Conservation (phyloP, 2,329 filamentous ascomycete genomes). For the Claviceps africana region DNA sequence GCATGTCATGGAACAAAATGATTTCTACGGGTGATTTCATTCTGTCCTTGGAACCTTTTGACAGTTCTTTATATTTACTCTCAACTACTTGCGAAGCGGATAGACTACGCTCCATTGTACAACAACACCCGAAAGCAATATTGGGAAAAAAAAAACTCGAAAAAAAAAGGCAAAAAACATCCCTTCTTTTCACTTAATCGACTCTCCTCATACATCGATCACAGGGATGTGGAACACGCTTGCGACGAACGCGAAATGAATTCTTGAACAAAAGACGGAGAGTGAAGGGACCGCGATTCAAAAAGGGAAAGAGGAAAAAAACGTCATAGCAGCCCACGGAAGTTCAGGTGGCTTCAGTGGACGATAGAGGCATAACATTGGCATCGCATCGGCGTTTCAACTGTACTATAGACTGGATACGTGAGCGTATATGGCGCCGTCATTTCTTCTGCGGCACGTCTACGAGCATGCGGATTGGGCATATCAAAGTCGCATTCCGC, state of each 20-base stretch:
- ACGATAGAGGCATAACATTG: conserved; percentile 6
- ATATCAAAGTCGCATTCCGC: neutral
- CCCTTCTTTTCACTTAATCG: neutral
- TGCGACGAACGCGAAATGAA: neutral
- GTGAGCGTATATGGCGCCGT: neutral
- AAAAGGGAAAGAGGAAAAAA: too few relatives aligned
- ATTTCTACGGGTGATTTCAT: conserved; percentile 3
- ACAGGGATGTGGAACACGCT: neutral
- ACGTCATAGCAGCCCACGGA: neutral
- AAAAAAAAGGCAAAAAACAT: neutral
- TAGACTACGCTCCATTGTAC: neutral
- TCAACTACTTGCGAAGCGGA: neutral
- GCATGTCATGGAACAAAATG: neutral
- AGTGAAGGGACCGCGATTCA: neutral
- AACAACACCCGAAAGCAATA: neutral
- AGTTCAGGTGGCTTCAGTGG: conserved; percentile 4
- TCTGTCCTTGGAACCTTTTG: conserved; percentile 5
- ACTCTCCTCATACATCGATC: neutral
- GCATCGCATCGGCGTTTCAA: conserved; percentile 21
- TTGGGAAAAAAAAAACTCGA: neutral
- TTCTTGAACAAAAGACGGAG: neutral
- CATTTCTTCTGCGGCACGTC: neutral
- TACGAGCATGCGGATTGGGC: neutral
- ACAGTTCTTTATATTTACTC: neutral
- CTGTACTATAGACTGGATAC: conserved; percentile 16